These are phyloP conservation scores for Xanthoconium separans DNA, from an alignment of 1,284 basidiomycete genomes.

Conservation along the genomic window DNA sequence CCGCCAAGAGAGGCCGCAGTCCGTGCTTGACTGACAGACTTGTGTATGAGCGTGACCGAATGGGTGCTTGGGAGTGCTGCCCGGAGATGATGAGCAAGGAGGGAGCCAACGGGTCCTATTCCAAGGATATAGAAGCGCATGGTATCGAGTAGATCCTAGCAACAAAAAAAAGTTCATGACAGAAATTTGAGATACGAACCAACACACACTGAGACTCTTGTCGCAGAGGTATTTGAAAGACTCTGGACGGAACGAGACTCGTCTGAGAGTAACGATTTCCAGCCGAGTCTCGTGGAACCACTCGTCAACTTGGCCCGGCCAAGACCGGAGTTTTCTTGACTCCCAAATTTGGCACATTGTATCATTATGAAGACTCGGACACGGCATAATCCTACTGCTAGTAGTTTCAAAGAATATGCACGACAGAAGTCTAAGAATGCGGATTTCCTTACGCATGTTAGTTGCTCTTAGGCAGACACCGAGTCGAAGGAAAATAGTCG, in stretches of 20 bases:
- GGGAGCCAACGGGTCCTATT: slow-evolving; percentile 78
- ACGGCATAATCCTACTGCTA: too few relatives aligned
- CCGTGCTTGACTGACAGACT: slow-evolving; percentile 38
- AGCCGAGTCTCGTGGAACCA: not conserved
- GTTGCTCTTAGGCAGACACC: too few relatives aligned
- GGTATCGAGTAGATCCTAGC: not conserved
- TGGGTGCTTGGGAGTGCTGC: slow-evolving; percentile 50
- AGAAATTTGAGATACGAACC: not conserved
- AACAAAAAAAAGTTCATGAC: not conserved
- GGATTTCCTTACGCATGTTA: too few relatives aligned
- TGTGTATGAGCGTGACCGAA: slow-evolving; percentile 69
- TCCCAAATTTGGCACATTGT: too few relatives aligned
- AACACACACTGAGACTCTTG: slow-evolving; percentile 1
- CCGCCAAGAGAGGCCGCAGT: slow-evolving; percentile 32
- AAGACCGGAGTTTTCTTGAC: too few relatives aligned
- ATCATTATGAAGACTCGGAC: too few relatives aligned
- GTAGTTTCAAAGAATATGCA: too few relatives aligned
- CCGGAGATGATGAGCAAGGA: slow-evolving; percentile 79
- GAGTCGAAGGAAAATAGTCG: too few relatives aligned
- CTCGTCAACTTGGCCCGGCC: not conserved
- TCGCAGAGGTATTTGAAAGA: not conserved
- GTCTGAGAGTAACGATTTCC: not conserved
- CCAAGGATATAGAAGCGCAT: slow-evolving; percentile 80
- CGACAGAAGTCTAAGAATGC: too few relatives aligned
- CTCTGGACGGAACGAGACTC: too few relatives aligned